A percentile compares a stretch with the other conserved stretches of the same genome.
phyloP scores from a whole-genome alignment of 169 alveolate genomes.

The Plasmodium chabaudi region DNA sequence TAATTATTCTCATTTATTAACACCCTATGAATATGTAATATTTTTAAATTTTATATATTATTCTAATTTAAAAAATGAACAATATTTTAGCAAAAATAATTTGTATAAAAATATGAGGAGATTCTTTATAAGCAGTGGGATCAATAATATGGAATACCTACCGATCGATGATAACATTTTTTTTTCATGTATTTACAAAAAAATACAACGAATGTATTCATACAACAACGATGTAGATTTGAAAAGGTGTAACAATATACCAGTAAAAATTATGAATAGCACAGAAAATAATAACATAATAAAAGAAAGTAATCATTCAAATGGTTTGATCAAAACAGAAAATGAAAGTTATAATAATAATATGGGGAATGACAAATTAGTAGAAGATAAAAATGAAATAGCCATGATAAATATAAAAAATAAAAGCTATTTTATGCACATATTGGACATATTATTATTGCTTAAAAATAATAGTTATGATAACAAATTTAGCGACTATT shows the following conservation, averaged over 20 bases:
- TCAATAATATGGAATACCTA: neutral
- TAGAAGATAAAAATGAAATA: neutral
- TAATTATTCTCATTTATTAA: slow-evolving; percentile 12
- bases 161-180: slow-evolving; percentile 3
- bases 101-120: slow-evolving; percentile 12
- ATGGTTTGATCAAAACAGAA: neutral
- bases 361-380: no score
- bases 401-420: neutral
- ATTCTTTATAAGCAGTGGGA: neutral
- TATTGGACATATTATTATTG: slow-evolving; percentile 41
- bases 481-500: slow-evolving; percentile 8
- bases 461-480: neutral
- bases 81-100: slow-evolving; percentile 10
- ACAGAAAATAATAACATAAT: neutral
- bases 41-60: slow-evolving; percentile 27
- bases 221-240: neutral
- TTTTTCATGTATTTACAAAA: slow-evolving; percentile 12
- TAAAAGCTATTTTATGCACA: slow-evolving; percentile 38
- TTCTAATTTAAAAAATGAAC: slow-evolving; percentile 29
- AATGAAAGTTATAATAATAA: neutral
- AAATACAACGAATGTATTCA: slow-evolving; percentile 28
- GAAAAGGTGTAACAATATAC: neutral
- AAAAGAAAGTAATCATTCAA: neutral
- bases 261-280: neutral
- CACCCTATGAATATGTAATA: slow-evolving; percentile 14